phyloP scores from a whole-genome alignment of 257 asterid species.

The Solanum appendiculatum region DNA sequence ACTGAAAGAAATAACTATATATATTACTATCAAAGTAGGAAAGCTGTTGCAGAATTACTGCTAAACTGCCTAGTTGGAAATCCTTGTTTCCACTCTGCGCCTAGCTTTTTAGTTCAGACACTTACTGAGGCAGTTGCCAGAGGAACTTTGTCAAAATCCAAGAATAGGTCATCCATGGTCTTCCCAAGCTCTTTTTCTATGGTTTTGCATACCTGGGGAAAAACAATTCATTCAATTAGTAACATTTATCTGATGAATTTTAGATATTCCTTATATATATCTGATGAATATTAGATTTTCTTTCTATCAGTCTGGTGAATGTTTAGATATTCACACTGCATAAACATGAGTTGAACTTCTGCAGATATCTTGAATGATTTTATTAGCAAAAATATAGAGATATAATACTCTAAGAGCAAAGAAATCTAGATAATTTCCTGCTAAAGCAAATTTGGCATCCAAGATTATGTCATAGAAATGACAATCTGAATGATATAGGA shows the following conservation, averaged over 20 bases:
- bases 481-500: neutral
- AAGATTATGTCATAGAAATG: neutral
- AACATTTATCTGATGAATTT: neutral
- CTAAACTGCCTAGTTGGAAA: neutral
- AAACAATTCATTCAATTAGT: neutral
- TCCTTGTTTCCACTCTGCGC: neutral
- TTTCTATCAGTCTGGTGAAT: neutral
- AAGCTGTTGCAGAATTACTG: neutral
- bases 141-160: conserved; percentile 55
- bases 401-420: neutral
- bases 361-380: neutral
- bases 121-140: conserved; percentile 98
- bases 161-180: conserved; percentile 72
- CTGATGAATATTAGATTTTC: neutral
- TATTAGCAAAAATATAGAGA: neutral
- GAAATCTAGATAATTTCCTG: neutral
- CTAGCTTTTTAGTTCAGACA: neutral
- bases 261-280: neutral
- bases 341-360: neutral
- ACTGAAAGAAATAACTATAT: neutral
- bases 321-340: neutral
- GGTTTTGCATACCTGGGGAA: conserved; percentile 63
- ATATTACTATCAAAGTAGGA: neutral
- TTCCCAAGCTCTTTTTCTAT: conserved; percentile 65
- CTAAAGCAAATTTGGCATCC: neutral